Evolutionary conservation across 257 asterid species (phyloP), one percentile per base, ranked within the genome.

Genomic region (Plectranthus barbatus): DNA sequence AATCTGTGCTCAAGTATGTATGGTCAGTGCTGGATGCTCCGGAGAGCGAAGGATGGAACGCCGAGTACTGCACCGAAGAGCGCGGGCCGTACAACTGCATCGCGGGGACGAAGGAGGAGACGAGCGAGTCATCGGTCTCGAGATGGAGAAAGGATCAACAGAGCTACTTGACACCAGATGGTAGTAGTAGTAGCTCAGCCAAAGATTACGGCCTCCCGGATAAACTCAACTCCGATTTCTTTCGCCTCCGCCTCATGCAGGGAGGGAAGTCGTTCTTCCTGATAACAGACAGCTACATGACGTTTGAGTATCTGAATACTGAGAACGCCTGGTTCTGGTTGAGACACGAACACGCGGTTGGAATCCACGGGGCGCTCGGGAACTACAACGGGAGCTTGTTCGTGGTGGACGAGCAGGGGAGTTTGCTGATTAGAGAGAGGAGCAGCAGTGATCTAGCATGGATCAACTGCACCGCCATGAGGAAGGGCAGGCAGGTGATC

Each of bases 1-100:
- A 76, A 74, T 63, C 84, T 3, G 34, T 69, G 11, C 68, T 64
- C 19, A 88, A 77, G 62, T 84, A 88, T n/a, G 83, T 84, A 2
- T 91, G 98, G 98, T 88, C 95, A 1, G 11, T 84, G 18, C 3
- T 88, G 69, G 96, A 91, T 46, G 88, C 95, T 56, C 96, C 98
- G 0, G 96, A 88, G 72, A 79, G 86, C 0, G 98, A 91, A 76
- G 98, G 98, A 39, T 91, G 98, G 98, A 91, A 91, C 56, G 86
- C 86, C 0, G 94, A 91, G 56, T 88, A 91, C 24, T 91, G 98
- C 74, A 84, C 74, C 13, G 95, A 83, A 71, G 86, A 84, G 66
- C 85, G 69, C 2, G 96, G 96, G 49, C 98, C 96, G 11, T 37
- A 72, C 4, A 86, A 91, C 62, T 91, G 98, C 80, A 75, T 91